A percentile compares a stretch with the other conserved stretches of the same genome.
These are phyloP conservation scores for Tolypocladium ovalisporum DNA, from an alignment of 2,329 filamentous ascomycete genomes.

Conservation along the genomic window DNA sequence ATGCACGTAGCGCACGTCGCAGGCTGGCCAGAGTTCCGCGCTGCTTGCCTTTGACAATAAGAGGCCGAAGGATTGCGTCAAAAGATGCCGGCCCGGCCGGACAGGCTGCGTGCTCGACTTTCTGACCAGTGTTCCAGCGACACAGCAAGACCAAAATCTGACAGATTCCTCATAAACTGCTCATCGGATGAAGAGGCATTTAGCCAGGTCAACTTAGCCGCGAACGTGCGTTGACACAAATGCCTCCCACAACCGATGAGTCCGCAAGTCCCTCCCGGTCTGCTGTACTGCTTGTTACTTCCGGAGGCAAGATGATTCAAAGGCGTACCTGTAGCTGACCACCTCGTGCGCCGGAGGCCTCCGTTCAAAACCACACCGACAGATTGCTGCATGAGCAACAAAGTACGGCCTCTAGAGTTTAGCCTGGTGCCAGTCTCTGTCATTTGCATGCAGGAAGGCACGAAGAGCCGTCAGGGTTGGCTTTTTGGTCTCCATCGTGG, in stretches of 20 bases:
- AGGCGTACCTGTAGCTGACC: neutral
- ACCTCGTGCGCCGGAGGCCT: neutral
- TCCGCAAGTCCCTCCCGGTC: neutral
- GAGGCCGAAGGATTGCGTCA: neutral
- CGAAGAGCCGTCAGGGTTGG: neutral
- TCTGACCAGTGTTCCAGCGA: too few species aligned
- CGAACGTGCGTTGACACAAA: too few species aligned
- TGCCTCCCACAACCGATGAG: too few species aligned
- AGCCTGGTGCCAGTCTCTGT: neutral
- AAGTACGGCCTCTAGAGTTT: neutral
- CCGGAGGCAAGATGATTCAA: neutral
- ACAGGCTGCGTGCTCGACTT: too few species aligned
- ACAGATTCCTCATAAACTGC: too few species aligned
- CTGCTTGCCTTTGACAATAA: too few species aligned
- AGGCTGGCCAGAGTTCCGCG: too few species aligned
- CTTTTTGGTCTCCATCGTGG: neutral
- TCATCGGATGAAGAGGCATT: too few species aligned
- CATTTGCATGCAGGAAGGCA: neutral
- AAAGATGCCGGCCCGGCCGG: too few species aligned
- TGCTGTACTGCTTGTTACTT: neutral
- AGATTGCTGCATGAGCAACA: neutral
- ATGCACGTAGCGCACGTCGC: neutral
- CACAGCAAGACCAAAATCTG: too few species aligned
- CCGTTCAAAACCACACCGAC: neutral
- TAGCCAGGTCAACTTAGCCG: too few species aligned